These are phyloP conservation scores for Orbilia ellipsospora DNA, from an alignment of 2,329 filamentous ascomycete genomes.

Conservation along the genomic window DNA sequence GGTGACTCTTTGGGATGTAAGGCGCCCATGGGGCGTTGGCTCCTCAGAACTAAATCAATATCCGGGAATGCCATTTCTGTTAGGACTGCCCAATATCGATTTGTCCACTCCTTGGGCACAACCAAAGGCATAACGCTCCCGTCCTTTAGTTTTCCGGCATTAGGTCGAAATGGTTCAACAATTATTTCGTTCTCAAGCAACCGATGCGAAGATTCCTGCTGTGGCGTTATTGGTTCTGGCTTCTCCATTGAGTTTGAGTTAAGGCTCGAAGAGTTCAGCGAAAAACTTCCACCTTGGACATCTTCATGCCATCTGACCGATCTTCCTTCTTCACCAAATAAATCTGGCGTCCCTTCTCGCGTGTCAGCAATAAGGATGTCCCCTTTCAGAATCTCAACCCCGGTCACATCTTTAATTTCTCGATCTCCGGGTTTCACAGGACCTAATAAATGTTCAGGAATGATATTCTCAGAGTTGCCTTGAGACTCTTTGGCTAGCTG, in stretches of 20 bases:
- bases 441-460: slow-evolving; percentile 44
- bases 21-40: slow-evolving; percentile 29
- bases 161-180: slow-evolving; percentile 42
- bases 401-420: background rate
- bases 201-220: slow-evolving; percentile 44
- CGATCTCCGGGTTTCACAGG: slow-evolving; percentile 7
- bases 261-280: slow-evolving; percentile 13
- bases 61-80: slow-evolving; percentile 33
- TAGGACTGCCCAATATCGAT: slow-evolving; percentile 42
- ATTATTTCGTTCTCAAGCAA: slow-evolving; percentile 51
- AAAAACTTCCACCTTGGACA: slow-evolving; percentile 44
- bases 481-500: slow-evolving; percentile 10
- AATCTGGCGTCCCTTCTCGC: slow-evolving; percentile 14
- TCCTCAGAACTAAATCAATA: slow-evolving; percentile 23
- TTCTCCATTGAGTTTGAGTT: slow-evolving; percentile 25
- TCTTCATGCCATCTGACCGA: slow-evolving; percentile 51
- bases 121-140: slow-evolving; percentile 41
- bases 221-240: slow-evolving; percentile 23
- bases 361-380: background rate
- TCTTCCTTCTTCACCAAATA: slow-evolving; percentile 38
- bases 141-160: slow-evolving; percentile 31
- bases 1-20: slow-evolving; percentile 40
- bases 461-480: slow-evolving; percentile 27
- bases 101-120: slow-evolving; percentile 39
- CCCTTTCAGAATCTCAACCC: background rate